These are phyloP conservation scores for Erythrophleum fordii DNA, from an alignment of 306 rosid genomes.

Conservation along the genomic window DNA sequence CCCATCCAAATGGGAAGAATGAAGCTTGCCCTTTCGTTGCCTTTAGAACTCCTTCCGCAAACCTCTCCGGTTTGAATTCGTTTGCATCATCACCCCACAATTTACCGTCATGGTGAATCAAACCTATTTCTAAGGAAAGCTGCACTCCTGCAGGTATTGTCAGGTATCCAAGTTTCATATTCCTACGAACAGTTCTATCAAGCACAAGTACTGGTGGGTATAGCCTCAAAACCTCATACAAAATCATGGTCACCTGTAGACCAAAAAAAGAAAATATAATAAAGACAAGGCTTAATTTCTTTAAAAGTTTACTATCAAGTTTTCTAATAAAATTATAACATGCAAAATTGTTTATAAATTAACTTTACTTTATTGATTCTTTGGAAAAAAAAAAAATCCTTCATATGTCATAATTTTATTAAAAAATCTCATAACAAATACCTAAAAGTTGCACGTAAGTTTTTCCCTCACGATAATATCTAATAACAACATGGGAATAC, in stretches of 20 bases:
- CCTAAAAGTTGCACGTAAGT: no score
- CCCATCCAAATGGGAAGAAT: slow-evolving; percentile 68
- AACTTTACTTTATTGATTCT: neutral
- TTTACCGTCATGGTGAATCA: slow-evolving; percentile 50
- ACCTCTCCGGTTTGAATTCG: slow-evolving; percentile 68
- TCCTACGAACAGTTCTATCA: neutral
- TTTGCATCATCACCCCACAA: slow-evolving; percentile 65
- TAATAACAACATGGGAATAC: neutral
- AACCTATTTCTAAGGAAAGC: slow-evolving; percentile 34
- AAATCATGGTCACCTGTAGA: slow-evolving; percentile 56
- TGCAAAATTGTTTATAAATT: neutral
- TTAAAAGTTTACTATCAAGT: neutral
- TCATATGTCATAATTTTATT: neutral
- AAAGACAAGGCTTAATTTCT: neutral
- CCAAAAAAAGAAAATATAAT: neutral
- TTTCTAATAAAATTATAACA: neutral
- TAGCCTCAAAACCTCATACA: slow-evolving; percentile 60
- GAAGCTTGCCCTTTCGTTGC: slow-evolving; percentile 51
- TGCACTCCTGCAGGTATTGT: slow-evolving; percentile 50
- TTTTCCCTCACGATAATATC: no score
- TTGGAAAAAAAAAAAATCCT: neutral
- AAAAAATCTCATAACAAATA: neutral
- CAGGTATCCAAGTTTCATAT: slow-evolving; percentile 48
- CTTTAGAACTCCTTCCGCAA: slow-evolving; percentile 54
- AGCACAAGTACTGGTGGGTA: slow-evolving; percentile 41